These are phyloP conservation scores for Verticillium nonalfalfae DNA, from an alignment of 2,329 filamentous ascomycete species.

Conservation along the genomic window DNA sequence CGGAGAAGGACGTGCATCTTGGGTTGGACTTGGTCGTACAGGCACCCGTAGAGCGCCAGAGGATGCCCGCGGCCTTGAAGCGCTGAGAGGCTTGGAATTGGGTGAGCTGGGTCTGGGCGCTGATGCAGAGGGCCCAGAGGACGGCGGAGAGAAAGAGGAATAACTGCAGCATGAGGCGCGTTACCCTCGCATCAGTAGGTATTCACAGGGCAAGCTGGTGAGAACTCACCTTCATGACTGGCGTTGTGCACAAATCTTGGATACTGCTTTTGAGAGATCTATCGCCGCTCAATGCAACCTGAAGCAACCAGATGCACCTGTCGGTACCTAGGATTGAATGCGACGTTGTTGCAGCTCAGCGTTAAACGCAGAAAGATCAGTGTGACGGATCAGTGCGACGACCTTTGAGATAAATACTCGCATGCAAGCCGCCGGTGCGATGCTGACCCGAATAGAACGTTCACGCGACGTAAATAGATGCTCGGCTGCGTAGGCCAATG, in stretches of 20 bases:
- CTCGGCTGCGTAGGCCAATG: background rate
- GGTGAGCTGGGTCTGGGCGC: constrained; percentile 4
- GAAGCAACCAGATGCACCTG: background rate
- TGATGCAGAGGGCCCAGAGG: constrained; percentile 2
- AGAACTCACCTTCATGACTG: background rate
- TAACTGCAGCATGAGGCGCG: background rate
- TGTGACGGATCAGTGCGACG: too few species aligned
- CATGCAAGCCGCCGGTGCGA: background rate
- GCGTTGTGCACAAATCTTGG: background rate
- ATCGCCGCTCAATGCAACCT: too few species aligned
- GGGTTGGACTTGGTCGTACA: constrained; percentile 13
- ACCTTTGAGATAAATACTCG: background rate
- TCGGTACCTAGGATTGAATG: background rate
- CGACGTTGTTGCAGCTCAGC: background rate
- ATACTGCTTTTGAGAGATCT: background rate
- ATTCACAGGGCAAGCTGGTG: background rate
- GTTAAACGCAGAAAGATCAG: background rate
- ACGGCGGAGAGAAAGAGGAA: constrained; percentile 1
- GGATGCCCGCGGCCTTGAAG: constrained; percentile 15
- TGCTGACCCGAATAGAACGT: background rate
- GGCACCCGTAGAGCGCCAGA: constrained; percentile 12
- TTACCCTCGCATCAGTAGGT: too few species aligned
- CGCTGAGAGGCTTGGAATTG: constrained; percentile 12
- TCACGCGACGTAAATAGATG: background rate
- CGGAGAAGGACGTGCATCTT: constrained; percentile 17